These are phyloP conservation scores for Yamadazyma olivae DNA, from an alignment of 805 yeast genomes.

Conservation along the genomic window DNA sequence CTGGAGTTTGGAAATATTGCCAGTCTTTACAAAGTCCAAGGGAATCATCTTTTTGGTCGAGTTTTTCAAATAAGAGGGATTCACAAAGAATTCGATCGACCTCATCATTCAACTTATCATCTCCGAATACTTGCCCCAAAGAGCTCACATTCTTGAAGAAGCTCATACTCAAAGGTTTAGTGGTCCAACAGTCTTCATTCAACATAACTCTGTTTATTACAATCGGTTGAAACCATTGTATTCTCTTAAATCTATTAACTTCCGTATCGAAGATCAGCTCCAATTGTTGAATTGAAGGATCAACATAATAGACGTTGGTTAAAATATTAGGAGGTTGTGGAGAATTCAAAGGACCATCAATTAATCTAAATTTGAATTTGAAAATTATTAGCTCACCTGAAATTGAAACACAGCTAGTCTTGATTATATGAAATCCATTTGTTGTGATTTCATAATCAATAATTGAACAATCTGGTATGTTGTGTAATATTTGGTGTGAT, in stretches of 20 bases:
- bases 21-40: slow-evolving; percentile 30
- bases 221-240: slow-evolving; percentile 20
- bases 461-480: slow-evolving; percentile 53
- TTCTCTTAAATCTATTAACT: slow-evolving; percentile 16
- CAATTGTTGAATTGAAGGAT: slow-evolving; percentile 23
- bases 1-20: slow-evolving; percentile 33
- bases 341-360: slow-evolving; percentile 24
- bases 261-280: slow-evolving; percentile 11
- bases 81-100: slow-evolving; percentile 32
- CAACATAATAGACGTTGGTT: slow-evolving; percentile 21
- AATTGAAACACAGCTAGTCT: slow-evolving; percentile 41
- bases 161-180: slow-evolving; percentile 32
- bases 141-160: slow-evolving; percentile 50
- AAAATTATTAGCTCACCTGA: slow-evolving; percentile 44
- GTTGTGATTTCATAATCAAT: slow-evolving; percentile 14
- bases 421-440: slow-evolving; percentile 23
- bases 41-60: slow-evolving; percentile 12
- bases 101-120: slow-evolving; percentile 33
- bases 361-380: slow-evolving; percentile 25
- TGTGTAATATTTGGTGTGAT: slow-evolving; percentile 47
- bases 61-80: slow-evolving; percentile 35
- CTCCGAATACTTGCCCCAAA: slow-evolving; percentile 48
- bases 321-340: slow-evolving; percentile 6
- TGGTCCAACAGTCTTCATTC: slow-evolving; percentile 55
- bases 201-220: slow-evolving; percentile 33